Evolutionary conservation across 371 early-diverging fungal genomes (phyloP).

Genomic region (Haplosporangium sp.): DNA sequence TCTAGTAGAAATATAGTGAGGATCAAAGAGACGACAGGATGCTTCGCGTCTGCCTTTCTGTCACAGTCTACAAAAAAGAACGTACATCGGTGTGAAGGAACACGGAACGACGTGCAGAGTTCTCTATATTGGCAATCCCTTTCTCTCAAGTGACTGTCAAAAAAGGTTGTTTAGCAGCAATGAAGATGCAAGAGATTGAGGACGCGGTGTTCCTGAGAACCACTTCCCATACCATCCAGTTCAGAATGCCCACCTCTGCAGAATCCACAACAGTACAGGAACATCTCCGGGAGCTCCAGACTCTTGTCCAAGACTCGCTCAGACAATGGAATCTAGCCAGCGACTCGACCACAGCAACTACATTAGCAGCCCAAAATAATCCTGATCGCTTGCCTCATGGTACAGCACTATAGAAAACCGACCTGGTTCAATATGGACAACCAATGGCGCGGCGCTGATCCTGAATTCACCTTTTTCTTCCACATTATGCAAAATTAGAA

Average conservation of each 20-base stretch:
- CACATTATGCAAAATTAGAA: conserved; percentile 34
- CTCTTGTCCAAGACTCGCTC: conserved; percentile 38
- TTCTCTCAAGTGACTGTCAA: not conserved
- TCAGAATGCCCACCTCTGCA: conserved; percentile 36
- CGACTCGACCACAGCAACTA: conserved; percentile 25
- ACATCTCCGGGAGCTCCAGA: conserved; percentile 46
- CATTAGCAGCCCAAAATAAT: conserved; percentile 23
- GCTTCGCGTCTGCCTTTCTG: too few relatives aligned
- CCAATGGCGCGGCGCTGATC: too few relatives aligned
- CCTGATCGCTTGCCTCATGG: conserved; percentile 37
- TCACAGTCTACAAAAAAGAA: too few relatives aligned
- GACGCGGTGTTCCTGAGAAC: not conserved
- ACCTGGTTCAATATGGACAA: not conserved
- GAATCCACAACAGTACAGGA: conserved; percentile 50
- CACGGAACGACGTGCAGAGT: too few relatives aligned
- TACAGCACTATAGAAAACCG: not conserved
- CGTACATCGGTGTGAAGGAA: too few relatives aligned
- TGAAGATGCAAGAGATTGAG: not conserved
- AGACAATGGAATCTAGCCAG: conserved; percentile 51
- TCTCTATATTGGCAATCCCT: not conserved
- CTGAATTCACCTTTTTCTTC: not conserved
- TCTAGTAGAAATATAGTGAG: too few relatives aligned
- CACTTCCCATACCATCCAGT: not conserved
- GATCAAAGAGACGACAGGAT: too few relatives aligned
- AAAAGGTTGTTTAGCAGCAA: not conserved